These are phyloP conservation scores for Lobulomyces angularis DNA, from an alignment of 192 early-diverging fungal genomes.

Conservation along the genomic window DNA sequence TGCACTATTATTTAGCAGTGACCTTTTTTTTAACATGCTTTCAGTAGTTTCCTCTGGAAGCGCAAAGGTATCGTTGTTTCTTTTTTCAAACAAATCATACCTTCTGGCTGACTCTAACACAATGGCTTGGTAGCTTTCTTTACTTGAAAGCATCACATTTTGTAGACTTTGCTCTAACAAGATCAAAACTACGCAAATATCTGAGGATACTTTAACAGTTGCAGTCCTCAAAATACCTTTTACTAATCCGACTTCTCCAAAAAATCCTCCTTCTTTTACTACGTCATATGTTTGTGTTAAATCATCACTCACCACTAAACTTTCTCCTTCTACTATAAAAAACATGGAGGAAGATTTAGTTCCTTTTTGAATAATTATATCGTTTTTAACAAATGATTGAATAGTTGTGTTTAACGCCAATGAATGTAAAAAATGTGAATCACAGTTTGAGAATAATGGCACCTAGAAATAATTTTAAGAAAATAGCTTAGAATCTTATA, in stretches of 20 bases:
- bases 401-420: conserved; percentile 29
- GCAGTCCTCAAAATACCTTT: conserved; percentile 29
- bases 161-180: conserved; percentile 21
- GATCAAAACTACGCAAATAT: conserved; percentile 23
- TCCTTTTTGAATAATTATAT: conserved; percentile 32
- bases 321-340: conserved; percentile 34
- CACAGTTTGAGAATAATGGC: conserved; percentile 28
- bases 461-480: conserved; percentile 13
- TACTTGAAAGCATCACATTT: conserved; percentile 29
- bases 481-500: conserved; percentile 1
- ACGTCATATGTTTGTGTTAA: conserved; percentile 27
- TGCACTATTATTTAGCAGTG: too few relatives aligned
- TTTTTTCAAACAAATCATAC: conserved; percentile 18
- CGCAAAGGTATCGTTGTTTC: conserved; percentile 9
- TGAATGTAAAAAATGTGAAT: conserved; percentile 23
- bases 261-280: conserved; percentile 34
- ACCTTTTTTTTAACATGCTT: conserved; percentile 8
- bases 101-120: conserved; percentile 32
- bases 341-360: conserved; percentile 35
- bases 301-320: conserved; percentile 40
- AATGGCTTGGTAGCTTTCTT: conserved; percentile 33
- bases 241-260: conserved; percentile 42
- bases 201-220: conserved; percentile 18
- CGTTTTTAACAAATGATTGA: conserved; percentile 11
- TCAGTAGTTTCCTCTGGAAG: not conserved